phyloP scores from a whole-genome alignment of 148 eudicot species.

The Chenopodium berlandieri region DNA sequence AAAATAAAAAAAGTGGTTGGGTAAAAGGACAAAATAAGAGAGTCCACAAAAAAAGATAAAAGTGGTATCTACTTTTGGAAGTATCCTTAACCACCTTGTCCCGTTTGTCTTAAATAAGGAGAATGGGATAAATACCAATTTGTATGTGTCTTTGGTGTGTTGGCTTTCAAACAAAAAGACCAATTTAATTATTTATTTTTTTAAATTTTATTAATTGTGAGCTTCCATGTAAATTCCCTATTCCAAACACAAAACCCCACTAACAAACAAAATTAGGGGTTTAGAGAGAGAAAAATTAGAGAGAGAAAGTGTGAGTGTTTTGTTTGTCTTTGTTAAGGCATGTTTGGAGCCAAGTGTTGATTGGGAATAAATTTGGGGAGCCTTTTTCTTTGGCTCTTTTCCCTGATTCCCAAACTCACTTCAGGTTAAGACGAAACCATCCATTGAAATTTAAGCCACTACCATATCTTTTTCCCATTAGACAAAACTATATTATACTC shows the following conservation, averaged over 20 bases:
- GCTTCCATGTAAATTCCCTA: slow-evolving; percentile 40
- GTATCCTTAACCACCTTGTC: slow-evolving; percentile 44
- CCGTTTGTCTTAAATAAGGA: slow-evolving; percentile 45
- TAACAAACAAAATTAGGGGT: slow-evolving; percentile 37
- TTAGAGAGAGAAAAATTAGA: not conserved
- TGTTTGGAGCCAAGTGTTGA: slow-evolving; percentile 56
- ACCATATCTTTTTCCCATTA: not conserved
- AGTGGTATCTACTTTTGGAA: slow-evolving; percentile 38
- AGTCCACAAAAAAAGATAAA: slow-evolving; percentile 31
- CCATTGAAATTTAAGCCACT: slow-evolving; percentile 19
- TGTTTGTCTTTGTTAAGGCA: slow-evolving; percentile 71
- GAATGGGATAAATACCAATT: slow-evolving; percentile 54
- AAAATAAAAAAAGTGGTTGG: not conserved
- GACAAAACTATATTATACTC: not conserved
- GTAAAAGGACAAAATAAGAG: slow-evolving; percentile 26
- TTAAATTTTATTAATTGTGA: slow-evolving; percentile 14
- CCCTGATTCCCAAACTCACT: slow-evolving; percentile 40
- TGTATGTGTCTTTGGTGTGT: slow-evolving; percentile 31
- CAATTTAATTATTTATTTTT: slow-evolving; percentile 36
- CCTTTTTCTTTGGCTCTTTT: slow-evolving; percentile 26
- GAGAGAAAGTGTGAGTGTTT: slow-evolving; percentile 29
- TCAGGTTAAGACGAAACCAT: slow-evolving; percentile 25
- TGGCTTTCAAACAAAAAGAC: slow-evolving; percentile 34
- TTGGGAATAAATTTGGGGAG: slow-evolving; percentile 41
- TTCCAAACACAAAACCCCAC: slow-evolving; percentile 38